Base-by-base conservation (phyloP, 805 yeast genomes). In the Hanseniaspora guilliermondii region DNA sequence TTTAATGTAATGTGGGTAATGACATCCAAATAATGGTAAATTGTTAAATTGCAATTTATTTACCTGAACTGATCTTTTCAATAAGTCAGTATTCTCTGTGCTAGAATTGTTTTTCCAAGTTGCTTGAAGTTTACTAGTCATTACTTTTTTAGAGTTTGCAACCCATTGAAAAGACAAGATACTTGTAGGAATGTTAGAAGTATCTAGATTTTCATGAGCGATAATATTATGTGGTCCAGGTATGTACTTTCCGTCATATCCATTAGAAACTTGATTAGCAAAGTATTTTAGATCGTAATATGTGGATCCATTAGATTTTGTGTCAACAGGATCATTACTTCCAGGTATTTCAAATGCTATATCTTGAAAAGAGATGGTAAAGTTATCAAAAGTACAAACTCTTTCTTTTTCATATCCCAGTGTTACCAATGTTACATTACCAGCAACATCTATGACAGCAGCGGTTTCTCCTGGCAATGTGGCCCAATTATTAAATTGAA, bases 371-470 rank as follows among this genome's bases (percentile, higher is more conserved):
- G 72, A 61, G 60, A 63, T 60, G 6, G 69, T 64, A 24, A 66
- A 39, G 41, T 64, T 65, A 61, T 68, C 68, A 42, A 62, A 62
- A 3, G 70, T 62, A 14, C 64, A 60, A 14, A 65, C 60, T 25
- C 66, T 70, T 39, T 62, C 67, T 55, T 65, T 71, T 58, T 62
- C 65, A 59, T 77, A 72, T 3, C 84, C 83, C 0, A 80, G 71
- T 0, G 75, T 76, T 22, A 76, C 63, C 56, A 82, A 74, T 2
- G 84, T 75, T 45, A 82, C 67, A 56, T 82, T 79, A 2, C 96
- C 96, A 37, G 72, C 64, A 22, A 73, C 75, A 65, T 89, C 97
- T 44, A 85, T 73, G 3, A 85, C 77, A 2, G 94, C 94, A 47
- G 93, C 73, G 62, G 89, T 95, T 55, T 85, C 80, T 45, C 91